Evolutionary conservation across 2,329 filamentous ascomycete genomes (phyloP).

Genomic region (Juglanconis sp.): DNA sequence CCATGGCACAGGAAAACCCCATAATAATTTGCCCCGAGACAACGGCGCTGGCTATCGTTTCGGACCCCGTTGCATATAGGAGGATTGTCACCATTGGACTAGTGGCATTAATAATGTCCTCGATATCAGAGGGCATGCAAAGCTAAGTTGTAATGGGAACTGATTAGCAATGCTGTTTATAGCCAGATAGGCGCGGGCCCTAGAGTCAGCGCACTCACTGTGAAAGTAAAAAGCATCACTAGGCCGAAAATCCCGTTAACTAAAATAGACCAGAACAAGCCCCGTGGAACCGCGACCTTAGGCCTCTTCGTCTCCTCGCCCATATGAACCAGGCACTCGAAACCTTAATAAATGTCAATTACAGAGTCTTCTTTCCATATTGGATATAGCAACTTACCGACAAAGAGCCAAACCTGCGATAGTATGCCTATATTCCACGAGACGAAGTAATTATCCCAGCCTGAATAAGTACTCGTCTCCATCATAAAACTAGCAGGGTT

Average conservation of each 20-base stretch:
- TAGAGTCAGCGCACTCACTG: slow-evolving; percentile 28
- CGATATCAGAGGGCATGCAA: slow-evolving; percentile 36
- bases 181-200: too few species aligned
- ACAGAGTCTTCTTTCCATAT: neutral
- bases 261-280: slow-evolving; percentile 40
- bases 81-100: slow-evolving; percentile 40
- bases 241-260: slow-evolving; percentile 41
- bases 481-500: slow-evolving; percentile 6
- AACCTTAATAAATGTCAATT: slow-evolving; percentile 28
- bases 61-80: slow-evolving; percentile 37
- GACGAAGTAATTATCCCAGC: slow-evolving; percentile 14
- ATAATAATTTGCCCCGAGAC: slow-evolving; percentile 35
- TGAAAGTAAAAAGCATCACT: slow-evolving; percentile 36
- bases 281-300: slow-evolving; percentile 41
- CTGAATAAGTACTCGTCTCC: slow-evolving; percentile 3
- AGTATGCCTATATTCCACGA: slow-evolving; percentile 36
- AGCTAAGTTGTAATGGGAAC: neutral
- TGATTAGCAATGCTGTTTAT: neutral
- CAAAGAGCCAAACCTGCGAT: slow-evolving; percentile 30
- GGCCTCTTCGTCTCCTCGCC: slow-evolving; percentile 42
- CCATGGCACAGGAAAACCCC: slow-evolving; percentile 36
- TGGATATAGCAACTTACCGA: slow-evolving; percentile 21
- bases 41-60: slow-evolving; percentile 37
- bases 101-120: slow-evolving; percentile 27
- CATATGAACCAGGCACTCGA: slow-evolving; percentile 47